These are phyloP conservation scores for Gossypium mustelinum DNA, from an alignment of 345 rosid genomes.

Conservation along the genomic window DNA sequence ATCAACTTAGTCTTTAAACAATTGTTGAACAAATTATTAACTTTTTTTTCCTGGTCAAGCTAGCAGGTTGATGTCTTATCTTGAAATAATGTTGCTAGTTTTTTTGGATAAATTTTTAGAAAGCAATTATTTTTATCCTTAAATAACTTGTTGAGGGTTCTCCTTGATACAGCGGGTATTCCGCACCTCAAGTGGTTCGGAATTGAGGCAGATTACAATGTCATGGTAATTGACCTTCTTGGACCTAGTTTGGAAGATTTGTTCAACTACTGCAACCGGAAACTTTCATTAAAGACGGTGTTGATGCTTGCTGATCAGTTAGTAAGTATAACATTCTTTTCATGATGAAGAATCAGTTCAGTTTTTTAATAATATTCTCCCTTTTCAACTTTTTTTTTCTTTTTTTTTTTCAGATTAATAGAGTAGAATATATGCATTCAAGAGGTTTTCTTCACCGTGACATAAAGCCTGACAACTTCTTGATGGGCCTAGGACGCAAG, in stretches of 20 bases:
- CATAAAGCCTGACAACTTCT: conserved; percentile 83
- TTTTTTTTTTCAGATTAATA: conserved; percentile 50
- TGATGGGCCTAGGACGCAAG: conserved; percentile 86
- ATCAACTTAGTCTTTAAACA: neutral
- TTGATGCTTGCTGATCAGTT: conserved; percentile 87
- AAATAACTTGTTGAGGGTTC: conserved; percentile 13
- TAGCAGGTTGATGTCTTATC: neutral
- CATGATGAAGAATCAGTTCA: neutral
- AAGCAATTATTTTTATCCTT: neutral
- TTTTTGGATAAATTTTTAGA: neutral
- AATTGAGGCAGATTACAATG: conserved; percentile 72
- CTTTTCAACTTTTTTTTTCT: neutral
- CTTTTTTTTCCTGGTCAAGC: neutral
- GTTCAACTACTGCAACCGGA: conserved; percentile 76
- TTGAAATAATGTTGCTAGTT: neutral
- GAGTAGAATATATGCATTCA: conserved; percentile 75
- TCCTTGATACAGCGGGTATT: conserved; percentile 52
- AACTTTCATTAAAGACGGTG: conserved; percentile 63
- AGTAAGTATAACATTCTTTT: conserved; percentile 31
- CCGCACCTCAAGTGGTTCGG: conserved; percentile 94
- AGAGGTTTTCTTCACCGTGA: conserved; percentile 85
- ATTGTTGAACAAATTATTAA: neutral
- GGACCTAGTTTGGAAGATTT: conserved; percentile 90
- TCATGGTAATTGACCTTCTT: conserved; percentile 85
- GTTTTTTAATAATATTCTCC: neutral